phyloP scores from a whole-genome alignment of 805 yeast species.

The Saccharomyces paradoxus region DNA sequence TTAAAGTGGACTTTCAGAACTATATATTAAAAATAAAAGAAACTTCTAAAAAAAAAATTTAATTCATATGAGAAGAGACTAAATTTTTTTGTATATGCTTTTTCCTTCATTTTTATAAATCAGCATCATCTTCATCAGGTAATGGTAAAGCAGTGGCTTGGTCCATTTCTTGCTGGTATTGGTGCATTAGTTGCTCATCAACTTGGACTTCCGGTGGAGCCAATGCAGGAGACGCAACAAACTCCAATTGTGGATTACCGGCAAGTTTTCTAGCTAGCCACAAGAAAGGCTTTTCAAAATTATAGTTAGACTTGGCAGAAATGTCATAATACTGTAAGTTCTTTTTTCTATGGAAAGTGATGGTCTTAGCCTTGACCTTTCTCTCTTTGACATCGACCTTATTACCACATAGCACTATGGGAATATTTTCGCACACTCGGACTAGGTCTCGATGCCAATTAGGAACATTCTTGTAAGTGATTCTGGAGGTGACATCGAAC shows the following conservation, averaged over 20 bases:
- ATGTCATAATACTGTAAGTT: constrained; percentile 97
- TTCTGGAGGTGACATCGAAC: constrained; percentile 97
- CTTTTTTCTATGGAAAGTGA: constrained; percentile 99
- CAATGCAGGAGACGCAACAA: constrained; percentile 95
- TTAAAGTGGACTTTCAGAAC: neutral
- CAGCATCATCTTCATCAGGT: constrained; percentile 99
- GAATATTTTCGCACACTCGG: constrained; percentile 97
- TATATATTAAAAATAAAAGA: neutral
- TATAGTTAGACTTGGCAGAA: constrained; percentile 97
- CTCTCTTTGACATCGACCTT: constrained; percentile 98
- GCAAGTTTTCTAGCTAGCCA: constrained; percentile 98
- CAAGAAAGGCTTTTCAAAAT: constrained; percentile 96
- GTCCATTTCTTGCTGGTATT: constrained; percentile 97
- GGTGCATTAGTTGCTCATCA: constrained; percentile 87
- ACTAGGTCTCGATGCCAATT: constrained; percentile 99
- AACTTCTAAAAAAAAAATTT: too few relatives aligned
- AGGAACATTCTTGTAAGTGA: constrained; percentile 97
- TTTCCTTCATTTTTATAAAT: constrained; percentile 49
- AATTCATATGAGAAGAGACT: neutral
- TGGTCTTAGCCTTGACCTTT: constrained; percentile 97
- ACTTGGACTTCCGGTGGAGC: constrained; percentile 98
- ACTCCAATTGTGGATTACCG: constrained; percentile 93
- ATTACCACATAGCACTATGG: constrained; percentile 95
- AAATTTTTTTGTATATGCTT: neutral
- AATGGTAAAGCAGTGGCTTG: constrained; percentile 97